Evolutionary conservation across 805 yeast species (phyloP).

Genomic region (Priceomyces castillae): DNA sequence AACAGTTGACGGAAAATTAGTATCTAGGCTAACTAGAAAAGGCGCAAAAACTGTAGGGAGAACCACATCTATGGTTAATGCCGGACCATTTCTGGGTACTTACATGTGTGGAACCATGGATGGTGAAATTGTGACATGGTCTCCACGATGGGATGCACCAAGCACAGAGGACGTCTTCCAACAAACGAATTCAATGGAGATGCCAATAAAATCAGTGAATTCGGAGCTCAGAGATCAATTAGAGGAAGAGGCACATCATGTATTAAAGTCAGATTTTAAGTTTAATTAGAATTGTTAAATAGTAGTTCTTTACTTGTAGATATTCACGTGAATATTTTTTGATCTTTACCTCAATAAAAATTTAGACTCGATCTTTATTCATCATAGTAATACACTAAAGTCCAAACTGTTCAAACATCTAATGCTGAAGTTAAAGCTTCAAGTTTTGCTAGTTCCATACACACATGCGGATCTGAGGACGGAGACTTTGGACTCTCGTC

Average conservation of each 20-base stretch:
- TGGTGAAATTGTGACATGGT: slow-evolving; percentile 64
- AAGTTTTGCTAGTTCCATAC: slow-evolving; percentile 33
- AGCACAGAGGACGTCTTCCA: slow-evolving; percentile 1
- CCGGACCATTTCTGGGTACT: slow-evolving; percentile 43
- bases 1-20: slow-evolving; percentile 59
- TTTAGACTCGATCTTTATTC: background rate
- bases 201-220: background rate
- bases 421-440: slow-evolving; percentile 32
- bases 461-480: slow-evolving; percentile 18
- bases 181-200: background rate
- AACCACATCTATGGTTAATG: slow-evolving; percentile 51
- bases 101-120: slow-evolving; percentile 64
- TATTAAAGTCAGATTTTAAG: slow-evolving; percentile 2
- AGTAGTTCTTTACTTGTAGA: background rate
- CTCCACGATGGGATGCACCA: slow-evolving; percentile 19
- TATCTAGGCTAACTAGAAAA: slow-evolving; percentile 51
- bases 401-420: background rate
- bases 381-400: background rate
- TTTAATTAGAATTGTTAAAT: background rate
- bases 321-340: slow-evolving; percentile 1
- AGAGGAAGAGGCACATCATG: slow-evolving; percentile 4
- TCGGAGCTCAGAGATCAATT: background rate
- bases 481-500: slow-evolving; percentile 18
- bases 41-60: slow-evolving; percentile 41
- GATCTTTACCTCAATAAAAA: background rate